Evolutionary conservation across 306 rosid species (phyloP).

Genomic region (Canavalia ensiformis): DNA sequence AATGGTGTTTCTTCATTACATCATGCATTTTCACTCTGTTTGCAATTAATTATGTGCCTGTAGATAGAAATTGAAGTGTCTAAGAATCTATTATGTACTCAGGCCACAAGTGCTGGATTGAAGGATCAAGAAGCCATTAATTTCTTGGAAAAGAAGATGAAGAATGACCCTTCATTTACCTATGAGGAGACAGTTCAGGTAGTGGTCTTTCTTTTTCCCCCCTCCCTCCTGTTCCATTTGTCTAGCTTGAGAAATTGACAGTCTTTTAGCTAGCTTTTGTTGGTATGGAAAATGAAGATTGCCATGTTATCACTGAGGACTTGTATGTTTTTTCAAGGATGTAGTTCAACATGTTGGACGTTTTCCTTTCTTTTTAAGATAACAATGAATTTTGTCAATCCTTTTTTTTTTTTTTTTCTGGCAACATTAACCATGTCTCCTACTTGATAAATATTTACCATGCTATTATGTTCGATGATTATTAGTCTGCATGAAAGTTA

Average conservation of each 20-base stretch:
- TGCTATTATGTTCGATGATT: background rate
- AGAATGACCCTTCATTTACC: slow-evolving; percentile 92
- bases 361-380: background rate
- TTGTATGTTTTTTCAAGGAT: background rate
- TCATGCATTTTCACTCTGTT: slow-evolving; percentile 7
- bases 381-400: background rate
- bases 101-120: slow-evolving; percentile 99
- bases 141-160: slow-evolving; percentile 99
- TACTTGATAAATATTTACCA: slow-evolving; percentile 3
- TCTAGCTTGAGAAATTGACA: slow-evolving; percentile 23
- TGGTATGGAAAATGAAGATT: slow-evolving; percentile 15
- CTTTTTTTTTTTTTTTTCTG: background rate
- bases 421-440: background rate
- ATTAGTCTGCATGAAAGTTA: slow-evolving; percentile 20
- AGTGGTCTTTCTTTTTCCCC: background rate
- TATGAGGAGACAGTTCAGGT: slow-evolving; percentile 99
- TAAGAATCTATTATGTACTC: slow-evolving; percentile 46
- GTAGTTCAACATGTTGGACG: slow-evolving; percentile 23
- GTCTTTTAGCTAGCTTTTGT: slow-evolving; percentile 29
- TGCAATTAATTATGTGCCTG: background rate
- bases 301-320: background rate
- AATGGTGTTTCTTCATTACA: slow-evolving; percentile 7
- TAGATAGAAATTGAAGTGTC: slow-evolving; percentile 35
- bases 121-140: slow-evolving; percentile 99
- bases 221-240: slow-evolving; percentile 20